Evolutionary conservation across 305 asterid species (phyloP), one percentile per base, ranked within the genome.

Genomic region (Rubia balearica): DNA sequence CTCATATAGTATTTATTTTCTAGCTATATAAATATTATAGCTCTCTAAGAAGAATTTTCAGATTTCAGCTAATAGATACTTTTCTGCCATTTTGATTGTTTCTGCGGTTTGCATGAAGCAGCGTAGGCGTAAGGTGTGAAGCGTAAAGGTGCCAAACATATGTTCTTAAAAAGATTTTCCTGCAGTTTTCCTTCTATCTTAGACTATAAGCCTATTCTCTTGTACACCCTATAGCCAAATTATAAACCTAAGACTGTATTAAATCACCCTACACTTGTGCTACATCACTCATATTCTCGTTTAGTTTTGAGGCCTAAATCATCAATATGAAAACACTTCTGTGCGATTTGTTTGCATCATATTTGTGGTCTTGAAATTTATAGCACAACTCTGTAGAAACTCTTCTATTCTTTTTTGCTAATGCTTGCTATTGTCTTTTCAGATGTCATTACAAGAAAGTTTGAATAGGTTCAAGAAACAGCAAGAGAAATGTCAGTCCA

Each of bases 381-480:
- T 51, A 13, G 17, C 12, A 7, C 0, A 48, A 7, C 41, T 33
- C 5, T 46, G 41, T 71, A 61, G 27, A 12, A 17, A 42, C 30
- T 55, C 45, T 42, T 24, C 38, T n/a, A 41, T 24, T 42, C 16
- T 33, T 27, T 13, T 7, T 55, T 57, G 53, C 41, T 19, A 56
- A 27, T 19, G 38, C 59, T 48, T 41, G 59, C 42, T 68, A n/a
- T 63, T 53, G 6, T 51, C 45, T 59, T 51, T 53, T 57, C 82
- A 90, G 94, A 91, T 91, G 96, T 79, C 90, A 30, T 82, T 88
- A 72, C 85, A 84, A 65, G 98, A 91, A 8, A 86, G 93, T 78
- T 75, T 87, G 82, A 74, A 81, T 60, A 88, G 68, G 78, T 88
- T 82, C 70, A 84, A 89, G 76, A 86, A 88, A 73, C 98, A 90